Percentiles rank a stretch among this genome's conserved stretches.
Conservation (phyloP, 768 basidiomycete genomes). For the Collybiopsis confluens region DNA sequence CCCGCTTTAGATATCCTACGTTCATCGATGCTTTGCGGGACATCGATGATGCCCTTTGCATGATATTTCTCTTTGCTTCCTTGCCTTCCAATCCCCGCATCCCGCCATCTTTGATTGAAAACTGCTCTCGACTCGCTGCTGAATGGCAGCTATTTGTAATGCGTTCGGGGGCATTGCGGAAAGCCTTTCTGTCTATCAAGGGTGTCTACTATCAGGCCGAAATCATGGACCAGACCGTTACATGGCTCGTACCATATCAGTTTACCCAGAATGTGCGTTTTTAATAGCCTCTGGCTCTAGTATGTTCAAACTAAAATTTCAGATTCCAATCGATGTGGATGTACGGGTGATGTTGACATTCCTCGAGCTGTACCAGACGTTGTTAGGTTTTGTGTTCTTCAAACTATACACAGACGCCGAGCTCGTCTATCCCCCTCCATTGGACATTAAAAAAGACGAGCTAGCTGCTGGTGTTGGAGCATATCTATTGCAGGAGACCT, state of each 20-base stretch:
- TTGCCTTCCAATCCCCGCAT: constrained; percentile 84
- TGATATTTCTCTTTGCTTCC: constrained; percentile 88
- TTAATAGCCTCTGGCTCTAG: not conserved
- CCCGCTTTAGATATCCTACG: constrained; percentile 76
- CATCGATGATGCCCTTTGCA: constrained; percentile 95
- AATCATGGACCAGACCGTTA: constrained; percentile 86
- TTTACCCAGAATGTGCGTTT: constrained; percentile 86
- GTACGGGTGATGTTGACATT: constrained; percentile 98
- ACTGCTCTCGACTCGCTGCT: constrained; percentile 83
- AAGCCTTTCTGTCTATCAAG: constrained; percentile 95
- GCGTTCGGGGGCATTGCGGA: constrained; percentile 78
- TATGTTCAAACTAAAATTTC: constrained; percentile 8
- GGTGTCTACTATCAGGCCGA: constrained; percentile 98
- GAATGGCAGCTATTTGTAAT: constrained; percentile 98
- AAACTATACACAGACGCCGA: constrained; percentile 96
- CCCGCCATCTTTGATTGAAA: constrained; percentile 79
- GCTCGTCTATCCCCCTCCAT: constrained; percentile 90
- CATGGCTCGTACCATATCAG: constrained; percentile 96
- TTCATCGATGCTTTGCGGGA: constrained; percentile 95
- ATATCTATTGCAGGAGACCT: constrained; percentile 60
- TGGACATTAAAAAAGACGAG: constrained; percentile 82
- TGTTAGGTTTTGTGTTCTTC: constrained; percentile 94
- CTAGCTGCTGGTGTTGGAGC: constrained; percentile 85
- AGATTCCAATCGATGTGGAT: constrained; percentile 95
- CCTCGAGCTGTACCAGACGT: constrained; percentile 94